Percentiles rank a stretch among this genome's conserved stretches.
These are phyloP conservation scores for Aureobasidium sp. DNA, from an alignment of 2,329 filamentous ascomycete species.

Conservation along the genomic window DNA sequence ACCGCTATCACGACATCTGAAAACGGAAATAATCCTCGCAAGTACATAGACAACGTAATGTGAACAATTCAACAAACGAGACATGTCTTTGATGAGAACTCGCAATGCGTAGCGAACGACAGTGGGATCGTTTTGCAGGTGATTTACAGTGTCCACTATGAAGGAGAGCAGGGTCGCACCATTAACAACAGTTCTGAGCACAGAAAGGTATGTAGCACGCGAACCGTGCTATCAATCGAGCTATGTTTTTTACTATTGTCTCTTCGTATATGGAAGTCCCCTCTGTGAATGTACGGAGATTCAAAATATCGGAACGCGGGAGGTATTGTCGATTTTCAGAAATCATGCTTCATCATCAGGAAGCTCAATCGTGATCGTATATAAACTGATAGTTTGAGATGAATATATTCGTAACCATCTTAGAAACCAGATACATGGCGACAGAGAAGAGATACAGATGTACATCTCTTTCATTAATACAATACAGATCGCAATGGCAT, in stretches of 20 bases:
- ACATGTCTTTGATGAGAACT: background rate
- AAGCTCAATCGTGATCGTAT: background rate
- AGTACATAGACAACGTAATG: background rate
- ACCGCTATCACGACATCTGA: background rate
- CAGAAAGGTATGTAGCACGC: background rate
- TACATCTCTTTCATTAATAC: background rate
- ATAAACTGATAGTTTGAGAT: background rate
- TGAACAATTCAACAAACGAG: background rate
- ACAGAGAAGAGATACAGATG: too few species aligned
- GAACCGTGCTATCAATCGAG: background rate
- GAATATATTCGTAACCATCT: background rate
- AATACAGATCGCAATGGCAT: background rate
- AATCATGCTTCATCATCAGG: background rate
- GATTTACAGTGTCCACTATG: background rate
- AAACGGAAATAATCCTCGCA: background rate
- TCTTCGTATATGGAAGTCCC: accelerated
- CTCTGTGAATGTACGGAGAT: background rate
- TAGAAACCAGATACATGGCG: background rate
- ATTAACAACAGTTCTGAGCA: background rate
- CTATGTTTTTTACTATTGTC: accelerated
- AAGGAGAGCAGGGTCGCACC: background rate
- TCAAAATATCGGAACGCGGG: background rate
- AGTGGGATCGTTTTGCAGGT: too few species aligned
- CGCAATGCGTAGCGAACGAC: background rate
- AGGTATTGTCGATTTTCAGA: background rate